These are phyloP conservation scores for Fennellomyces sp. DNA, from an alignment of 371 early-diverging fungal species.

Conservation along the genomic window DNA sequence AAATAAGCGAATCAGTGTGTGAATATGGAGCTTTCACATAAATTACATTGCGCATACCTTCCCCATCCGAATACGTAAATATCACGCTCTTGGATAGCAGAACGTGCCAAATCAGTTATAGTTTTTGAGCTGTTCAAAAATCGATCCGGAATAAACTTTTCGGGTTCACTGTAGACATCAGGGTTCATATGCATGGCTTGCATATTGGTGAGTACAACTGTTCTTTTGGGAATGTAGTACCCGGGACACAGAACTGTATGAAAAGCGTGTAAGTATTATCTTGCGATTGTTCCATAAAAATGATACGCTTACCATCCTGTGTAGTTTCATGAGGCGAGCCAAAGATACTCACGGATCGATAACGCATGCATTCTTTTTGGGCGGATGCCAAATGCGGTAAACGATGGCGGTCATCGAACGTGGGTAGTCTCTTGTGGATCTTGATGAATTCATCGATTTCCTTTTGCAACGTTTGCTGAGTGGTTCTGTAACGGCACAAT, in stretches of 20 bases:
- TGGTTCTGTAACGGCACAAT: constrained; percentile 15
- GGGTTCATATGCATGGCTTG: constrained; percentile 18
- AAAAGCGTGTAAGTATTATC: not conserved
- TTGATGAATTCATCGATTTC: constrained; percentile 18
- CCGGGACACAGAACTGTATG: constrained; percentile 16
- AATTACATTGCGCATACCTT: constrained; percentile 1
- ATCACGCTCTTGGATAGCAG: constrained; percentile 5
- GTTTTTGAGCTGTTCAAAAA: constrained; percentile 3
- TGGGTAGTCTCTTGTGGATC: constrained; percentile 15
- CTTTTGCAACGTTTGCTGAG: constrained; percentile 11
- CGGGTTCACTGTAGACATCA: constrained; percentile 3
- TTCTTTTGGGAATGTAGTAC: constrained; percentile 33
- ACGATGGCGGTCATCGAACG: constrained; percentile 12
- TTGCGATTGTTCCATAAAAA: too few relatives aligned
- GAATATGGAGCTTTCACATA: not conserved
- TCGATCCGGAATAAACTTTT: constrained; percentile 24
- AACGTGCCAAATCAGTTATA: constrained; percentile 4
- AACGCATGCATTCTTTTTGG: constrained; percentile 28
- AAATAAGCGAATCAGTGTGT: not conserved
- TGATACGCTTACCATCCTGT: constrained; percentile 18
- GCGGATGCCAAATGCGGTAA: constrained; percentile 15
- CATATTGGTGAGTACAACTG: constrained; percentile 22
- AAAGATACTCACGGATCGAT: constrained; percentile 10
- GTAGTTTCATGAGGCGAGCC: constrained; percentile 18
- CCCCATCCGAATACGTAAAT: constrained; percentile 15